These are phyloP conservation scores for Trichoderma polysporum DNA, from an alignment of 2,329 filamentous ascomycete species.

Conservation along the genomic window DNA sequence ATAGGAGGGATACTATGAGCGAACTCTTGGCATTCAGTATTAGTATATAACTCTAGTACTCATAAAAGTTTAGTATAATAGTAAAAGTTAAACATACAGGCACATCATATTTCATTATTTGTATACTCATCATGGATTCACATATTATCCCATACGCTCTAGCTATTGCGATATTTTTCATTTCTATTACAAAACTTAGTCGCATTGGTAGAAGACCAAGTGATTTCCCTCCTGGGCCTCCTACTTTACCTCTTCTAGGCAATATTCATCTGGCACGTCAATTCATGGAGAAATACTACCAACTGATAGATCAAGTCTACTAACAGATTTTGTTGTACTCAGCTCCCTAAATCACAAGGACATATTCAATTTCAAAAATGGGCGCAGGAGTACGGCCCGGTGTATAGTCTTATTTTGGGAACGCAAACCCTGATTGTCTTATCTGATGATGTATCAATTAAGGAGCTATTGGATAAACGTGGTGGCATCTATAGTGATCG, in stretches of 20 bases:
- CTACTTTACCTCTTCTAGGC: neutral
- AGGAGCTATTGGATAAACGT: conserved; percentile 52
- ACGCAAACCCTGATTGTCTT: conserved; percentile 31
- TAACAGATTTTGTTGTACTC: neutral
- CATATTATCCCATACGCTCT: neutral
- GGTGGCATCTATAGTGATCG: conserved; percentile 36
- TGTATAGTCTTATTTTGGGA: conserved; percentile 53
- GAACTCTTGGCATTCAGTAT: neutral
- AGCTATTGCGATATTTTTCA: neutral
- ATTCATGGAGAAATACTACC: neutral
- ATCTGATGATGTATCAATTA: conserved; percentile 24
- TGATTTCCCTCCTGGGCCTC: neutral
- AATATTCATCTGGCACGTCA: neutral
- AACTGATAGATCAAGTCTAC: neutral
- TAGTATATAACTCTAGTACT: neutral
- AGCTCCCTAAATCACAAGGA: neutral
- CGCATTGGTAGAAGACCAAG: too few relatives aligned
- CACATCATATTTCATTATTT: too few relatives aligned
- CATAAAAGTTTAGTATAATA: neutral
- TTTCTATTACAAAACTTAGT: too few relatives aligned
- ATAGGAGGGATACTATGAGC: too few relatives aligned
- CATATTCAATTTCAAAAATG: conserved; percentile 39
- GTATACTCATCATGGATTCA: neutral
- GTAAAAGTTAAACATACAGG: neutral
- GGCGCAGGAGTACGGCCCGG: conserved; percentile 50